phyloP scores from a whole-genome alignment of 164 flowering plant species.

The Kalanchoe fedtschenkoi region DNA sequence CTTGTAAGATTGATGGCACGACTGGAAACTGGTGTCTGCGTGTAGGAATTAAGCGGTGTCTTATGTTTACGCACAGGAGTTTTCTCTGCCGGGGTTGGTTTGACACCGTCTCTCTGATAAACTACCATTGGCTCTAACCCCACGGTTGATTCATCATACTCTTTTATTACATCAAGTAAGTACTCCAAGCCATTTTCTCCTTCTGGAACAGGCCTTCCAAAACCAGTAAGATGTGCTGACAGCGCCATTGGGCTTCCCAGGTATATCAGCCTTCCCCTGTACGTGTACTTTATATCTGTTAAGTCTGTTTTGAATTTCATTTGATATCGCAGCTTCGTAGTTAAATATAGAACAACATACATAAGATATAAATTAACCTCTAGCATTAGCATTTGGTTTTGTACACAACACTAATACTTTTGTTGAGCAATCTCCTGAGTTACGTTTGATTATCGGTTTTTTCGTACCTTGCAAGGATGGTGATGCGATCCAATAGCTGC shows the following conservation, averaged over 20 bases:
- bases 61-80: slow-evolving; percentile 42
- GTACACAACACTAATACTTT: background rate
- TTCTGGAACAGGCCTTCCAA: slow-evolving; percentile 64
- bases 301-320: background rate
- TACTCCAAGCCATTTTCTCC: slow-evolving; percentile 63
- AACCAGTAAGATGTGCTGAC: slow-evolving; percentile 45
- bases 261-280: slow-evolving; percentile 59
- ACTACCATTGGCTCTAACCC: slow-evolving; percentile 60
- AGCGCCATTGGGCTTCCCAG: slow-evolving; percentile 45
- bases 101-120: slow-evolving; percentile 51
- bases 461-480: slow-evolving; percentile 51
- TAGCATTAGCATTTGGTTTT: too few relatives aligned
- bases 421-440: background rate
- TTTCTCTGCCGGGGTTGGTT: slow-evolving; percentile 41
- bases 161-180: slow-evolving; percentile 68
- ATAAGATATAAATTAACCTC: too few relatives aligned
- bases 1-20: slow-evolving; percentile 33
- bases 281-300: background rate
- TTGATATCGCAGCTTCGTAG: background rate
- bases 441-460: background rate
- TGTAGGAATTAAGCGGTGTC: slow-evolving; percentile 20
- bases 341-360: background rate
- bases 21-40: too few relatives aligned
- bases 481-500: slow-evolving; percentile 60
- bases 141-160: slow-evolving; percentile 59